Base-by-base conservation (phyloP, 2,329 filamentous ascomycete species). In the Pseudocercospora eumusae region DNA sequence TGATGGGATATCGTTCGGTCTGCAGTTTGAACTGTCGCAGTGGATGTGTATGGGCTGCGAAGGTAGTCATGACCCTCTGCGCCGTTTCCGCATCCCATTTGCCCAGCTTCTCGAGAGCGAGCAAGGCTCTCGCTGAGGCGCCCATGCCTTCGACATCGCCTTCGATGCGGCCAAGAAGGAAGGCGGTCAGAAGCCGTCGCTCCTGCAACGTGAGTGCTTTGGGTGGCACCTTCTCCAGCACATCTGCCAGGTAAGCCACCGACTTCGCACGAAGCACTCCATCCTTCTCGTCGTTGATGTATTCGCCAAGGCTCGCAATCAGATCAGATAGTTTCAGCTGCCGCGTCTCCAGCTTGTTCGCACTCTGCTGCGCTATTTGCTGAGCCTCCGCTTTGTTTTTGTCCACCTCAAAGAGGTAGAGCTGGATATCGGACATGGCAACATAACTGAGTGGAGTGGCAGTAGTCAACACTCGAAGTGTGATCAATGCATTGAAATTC, bases 281-380 rank as follows among this genome's bases (percentile, higher is more conserved):
- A 75, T 89, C 85, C 69, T 88, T 85, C 56, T 73, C 73, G 73
- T 87, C 84, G 67, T 88, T 88, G 70, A 89, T 82, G 68, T 88
- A 89, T 73, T 88, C 85, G 20, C 85, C 84, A 31, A 89, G 78
- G 49, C 84, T 85, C 70, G 87, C 84, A 59, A 89, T 83, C 55
- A 88, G 76, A 58, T 83, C 82, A 60, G 89, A 80, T 33, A 89
- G 78, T 68, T 84, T 87, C 57, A 84, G 78, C 68, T 87, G 79
- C 66, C 84, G 86, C 68, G 75, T 79, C 71, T 86, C 82, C 63
- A 89, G 78, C 73, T 75, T 79, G 70, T 73, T 68, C 64, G 80
- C 80, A 60, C 78, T 80, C 58, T 74, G 72, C 54, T 74, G 67
- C 31, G 80, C 81, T 56, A 79, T 78, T 31, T 68, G 71, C 57